Base-by-base conservation (phyloP, 163 green algal genomes). In the Prototheca wickerhamii region DNA sequence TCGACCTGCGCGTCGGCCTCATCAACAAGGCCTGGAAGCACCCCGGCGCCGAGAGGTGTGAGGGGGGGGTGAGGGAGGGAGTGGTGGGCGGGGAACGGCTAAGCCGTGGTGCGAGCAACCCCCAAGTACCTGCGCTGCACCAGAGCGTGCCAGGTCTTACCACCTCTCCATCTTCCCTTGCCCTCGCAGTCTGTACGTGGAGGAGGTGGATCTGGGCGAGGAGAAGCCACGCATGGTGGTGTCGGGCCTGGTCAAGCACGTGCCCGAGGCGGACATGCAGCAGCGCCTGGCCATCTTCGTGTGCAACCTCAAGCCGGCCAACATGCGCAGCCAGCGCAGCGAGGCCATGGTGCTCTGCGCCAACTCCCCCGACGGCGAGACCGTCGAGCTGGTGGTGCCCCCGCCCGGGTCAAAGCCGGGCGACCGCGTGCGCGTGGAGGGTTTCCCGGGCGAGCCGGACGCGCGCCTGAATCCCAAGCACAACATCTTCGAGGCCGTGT, bases 301-400 rank as follows among this genome's bases (percentile, higher is more conserved):
- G 63, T 87, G 79, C 78, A 99, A 99, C 84, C 77, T 98, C 29
- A 98, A 99, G 83, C 86, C 93, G 0, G 87, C 84, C 23, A 93
- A 90, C 51, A 96, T 99, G 92, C 78, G 91, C 4, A 91, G 89
- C 4, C 74, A 96, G 25, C 80, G 84, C 61, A 88, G 69, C 46
- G 79, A 95, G 43, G 93, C 86, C 46, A 98, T 99, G 93, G 90
- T 99, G 46, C 81, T 98, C 40, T 80, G 75, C n/a, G 93, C 90
- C 10, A 89, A 79, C 4, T 80, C 82, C 33, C n/a, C 68, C n/a
- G 87, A 94, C 40, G 84, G 78, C 21, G 59, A 32, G 8, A 81
- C 75, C 76, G 87, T 95, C 31, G 87, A 97, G 77, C 78, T 95
- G 51, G 74, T 96, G 26, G 74, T 87, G 60, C 90, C 90, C 20